A percentile compares a stretch with the other conserved stretches of the same genome.
Evolutionary conservation across 495 filamentous ascomycete genomes (phyloP).

Genomic region (Penicillium tannophilum): DNA sequence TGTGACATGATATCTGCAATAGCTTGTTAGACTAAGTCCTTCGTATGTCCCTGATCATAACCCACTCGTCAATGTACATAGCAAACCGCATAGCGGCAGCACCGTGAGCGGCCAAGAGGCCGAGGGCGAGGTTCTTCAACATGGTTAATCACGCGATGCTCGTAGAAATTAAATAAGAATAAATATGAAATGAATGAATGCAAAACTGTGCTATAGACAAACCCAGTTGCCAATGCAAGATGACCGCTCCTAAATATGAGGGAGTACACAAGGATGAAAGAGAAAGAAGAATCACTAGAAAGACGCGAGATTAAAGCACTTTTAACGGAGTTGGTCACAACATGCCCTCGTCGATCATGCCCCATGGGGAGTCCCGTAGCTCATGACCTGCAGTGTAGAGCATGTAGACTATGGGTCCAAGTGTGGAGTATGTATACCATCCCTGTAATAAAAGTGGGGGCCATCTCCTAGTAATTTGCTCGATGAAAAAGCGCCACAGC

Average conservation of each 20-base stretch:
- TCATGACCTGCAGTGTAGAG: not conserved
- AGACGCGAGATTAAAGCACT: not conserved
- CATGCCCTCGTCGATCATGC: not conserved
- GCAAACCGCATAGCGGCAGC: constrained; percentile 34
- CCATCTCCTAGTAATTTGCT: not conserved
- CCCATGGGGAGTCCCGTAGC: not conserved
- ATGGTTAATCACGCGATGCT: constrained; percentile 15
- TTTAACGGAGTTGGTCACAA: not conserved
- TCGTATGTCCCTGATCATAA: not conserved
- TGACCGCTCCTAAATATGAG: not conserved
- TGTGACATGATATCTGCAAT: constrained; percentile 33
- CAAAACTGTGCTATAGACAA: not conserved
- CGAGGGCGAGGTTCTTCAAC: constrained; percentile 33
- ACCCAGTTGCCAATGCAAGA: not conserved
- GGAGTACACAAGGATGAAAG: not conserved
- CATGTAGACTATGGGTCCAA: constrained; percentile 6
- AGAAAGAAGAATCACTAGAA: not conserved
- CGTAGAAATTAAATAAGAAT: not conserved
- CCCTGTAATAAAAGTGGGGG: constrained; percentile 14
- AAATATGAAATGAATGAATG: constrained; percentile 3
- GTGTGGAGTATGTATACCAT: constrained; percentile 9
- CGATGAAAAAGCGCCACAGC: constrained; percentile 6
- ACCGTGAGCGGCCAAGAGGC: constrained; percentile 37
- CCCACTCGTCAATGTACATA: constrained; percentile 48
- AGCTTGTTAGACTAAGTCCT: not conserved